Evolutionary conservation across 2,329 filamentous ascomycete genomes (phyloP), one percentile per base, ranked within the genome.

Genomic region (Exophiala spinifera): DNA sequence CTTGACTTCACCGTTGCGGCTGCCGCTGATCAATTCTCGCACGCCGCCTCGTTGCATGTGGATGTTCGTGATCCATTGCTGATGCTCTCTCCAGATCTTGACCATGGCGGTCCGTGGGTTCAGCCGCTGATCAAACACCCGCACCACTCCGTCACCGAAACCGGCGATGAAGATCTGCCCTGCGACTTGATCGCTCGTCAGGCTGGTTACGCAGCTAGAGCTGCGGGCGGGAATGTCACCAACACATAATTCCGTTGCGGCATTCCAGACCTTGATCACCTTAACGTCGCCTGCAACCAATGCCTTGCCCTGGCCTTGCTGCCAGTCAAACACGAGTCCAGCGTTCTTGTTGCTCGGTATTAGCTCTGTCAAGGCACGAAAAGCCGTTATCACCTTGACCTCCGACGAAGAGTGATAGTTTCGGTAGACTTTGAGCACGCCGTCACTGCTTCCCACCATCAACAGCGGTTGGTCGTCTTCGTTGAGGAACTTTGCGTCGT

Each of bases 271-370:
- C 33, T 91, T 83, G 64, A 99, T 96, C 31, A 96, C 89, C 54
- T 94, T 89, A 50, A 96, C 90, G 69, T 99, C 94, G 42, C 94
- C 94, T 10, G 94, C 94, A 28, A 97, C 94, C n/a, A 99, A 80
- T 6, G 95, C 86, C 57, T 90, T 89, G 6, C 94, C 94, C 63
- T 90, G 89, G n/a, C 95, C 91, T 73, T 99, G 94, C 70, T 97
- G 92, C 94, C 94, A 99, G 70, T 99, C 92, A 68, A 97, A 95
- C 21, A 97, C 92, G 73, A 99, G 87, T 19, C 94, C 94, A 1
- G 91, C 91, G 69, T 96, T 95, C 66, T 91, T 87, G 65, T 92
- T 96, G 70, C 89, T 95, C 3, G 91, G 90, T 4, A 97, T 88
- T 68, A 97, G 87, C 72, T 99, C 90, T 11, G 90, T 95, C 55